A percentile compares a stretch with the other conserved stretches of the same genome.
phyloP scores from a whole-genome alignment of 2,329 filamentous ascomycete genomes.

The Pseudopyrenochaeta lycopersici region DNA sequence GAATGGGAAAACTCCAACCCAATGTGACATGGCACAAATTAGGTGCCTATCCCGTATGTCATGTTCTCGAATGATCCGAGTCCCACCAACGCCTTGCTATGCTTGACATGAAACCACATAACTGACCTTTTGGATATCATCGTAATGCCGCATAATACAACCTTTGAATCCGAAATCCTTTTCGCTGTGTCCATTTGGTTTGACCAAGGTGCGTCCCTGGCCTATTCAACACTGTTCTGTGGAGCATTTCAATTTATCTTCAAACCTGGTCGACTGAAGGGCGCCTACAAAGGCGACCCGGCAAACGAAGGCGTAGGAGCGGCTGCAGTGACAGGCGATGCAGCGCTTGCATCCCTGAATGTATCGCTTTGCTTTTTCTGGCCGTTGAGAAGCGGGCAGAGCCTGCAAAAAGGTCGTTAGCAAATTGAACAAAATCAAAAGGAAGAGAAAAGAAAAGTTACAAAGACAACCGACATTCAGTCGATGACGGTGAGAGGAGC shows the following conservation, averaged over 20 bases:
- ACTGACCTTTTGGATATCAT: not conserved
- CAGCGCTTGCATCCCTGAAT: constrained; percentile 45
- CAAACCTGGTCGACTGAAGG: not conserved
- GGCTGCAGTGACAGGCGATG: constrained; percentile 28
- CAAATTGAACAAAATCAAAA: constrained; percentile 5
- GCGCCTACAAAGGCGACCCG: constrained; percentile 7
- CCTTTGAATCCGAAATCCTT: no score
- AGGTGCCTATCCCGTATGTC: not conserved
- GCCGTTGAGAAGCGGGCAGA: constrained; percentile 51
- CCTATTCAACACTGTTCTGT: no score
- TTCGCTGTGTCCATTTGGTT: not conserved
- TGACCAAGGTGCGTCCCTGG: not conserved
- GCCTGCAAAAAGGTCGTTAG: constrained; percentile 36
- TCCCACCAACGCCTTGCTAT: constrained; percentile 17
- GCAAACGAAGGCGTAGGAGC: constrained; percentile 26
- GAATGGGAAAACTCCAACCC: not conserved
- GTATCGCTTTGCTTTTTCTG: constrained; percentile 50
- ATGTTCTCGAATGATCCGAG: not conserved
- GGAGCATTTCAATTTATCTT: not conserved
- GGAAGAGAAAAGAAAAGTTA: not conserved
- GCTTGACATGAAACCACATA: constrained; percentile 2
- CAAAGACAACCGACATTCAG: not conserved
- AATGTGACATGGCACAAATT: not conserved
- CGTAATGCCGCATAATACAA: not conserved
- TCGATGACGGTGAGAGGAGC: not conserved